A percentile compares a stretch with the other conserved stretches of the same genome.
Conservation (phyloP, 148 eudicot species). For the Heliosperma pusillum region DNA sequence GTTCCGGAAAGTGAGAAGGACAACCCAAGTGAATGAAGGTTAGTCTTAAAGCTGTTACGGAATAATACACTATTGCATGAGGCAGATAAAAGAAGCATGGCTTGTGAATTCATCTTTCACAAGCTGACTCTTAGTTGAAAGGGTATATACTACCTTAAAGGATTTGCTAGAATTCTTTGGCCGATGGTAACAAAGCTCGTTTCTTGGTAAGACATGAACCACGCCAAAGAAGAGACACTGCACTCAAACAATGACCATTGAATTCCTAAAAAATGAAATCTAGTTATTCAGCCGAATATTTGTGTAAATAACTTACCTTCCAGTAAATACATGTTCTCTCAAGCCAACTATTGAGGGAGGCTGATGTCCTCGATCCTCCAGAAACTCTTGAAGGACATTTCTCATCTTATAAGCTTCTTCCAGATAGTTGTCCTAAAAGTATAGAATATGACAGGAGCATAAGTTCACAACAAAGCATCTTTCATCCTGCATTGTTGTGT, state of each 20-base stretch:
- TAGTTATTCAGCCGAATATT: neutral
- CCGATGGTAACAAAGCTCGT: constrained; percentile 95
- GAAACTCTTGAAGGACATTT: constrained; percentile 86
- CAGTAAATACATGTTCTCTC: constrained; percentile 96
- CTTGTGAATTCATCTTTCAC: neutral
- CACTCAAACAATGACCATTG: constrained; percentile 15
- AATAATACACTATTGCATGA: too few relatives aligned
- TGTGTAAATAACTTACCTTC: constrained; percentile 57
- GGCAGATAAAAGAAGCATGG: constrained; percentile 1
- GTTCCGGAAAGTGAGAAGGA: constrained; percentile 2
- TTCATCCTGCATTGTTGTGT: neutral
- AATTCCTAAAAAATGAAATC: neutral
- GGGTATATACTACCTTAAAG: constrained; percentile 59
- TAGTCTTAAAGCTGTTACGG: neutral
- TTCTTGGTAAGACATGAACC: constrained; percentile 99
- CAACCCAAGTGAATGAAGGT: neutral
- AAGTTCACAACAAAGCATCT: neutral
- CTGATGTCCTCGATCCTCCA: constrained; percentile 38
- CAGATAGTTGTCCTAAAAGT: constrained; percentile 78
- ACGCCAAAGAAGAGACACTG: constrained; percentile 94
- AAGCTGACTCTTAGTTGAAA: constrained; percentile 5
- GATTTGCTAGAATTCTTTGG: constrained; percentile 92
- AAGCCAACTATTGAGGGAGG: constrained; percentile 87
- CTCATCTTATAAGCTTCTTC: constrained; percentile 97
- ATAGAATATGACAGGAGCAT: constrained; percentile 9